Evolutionary conservation across 176 grass and related monocot species (phyloP).

Genomic region (Aegilops speltoides): DNA sequence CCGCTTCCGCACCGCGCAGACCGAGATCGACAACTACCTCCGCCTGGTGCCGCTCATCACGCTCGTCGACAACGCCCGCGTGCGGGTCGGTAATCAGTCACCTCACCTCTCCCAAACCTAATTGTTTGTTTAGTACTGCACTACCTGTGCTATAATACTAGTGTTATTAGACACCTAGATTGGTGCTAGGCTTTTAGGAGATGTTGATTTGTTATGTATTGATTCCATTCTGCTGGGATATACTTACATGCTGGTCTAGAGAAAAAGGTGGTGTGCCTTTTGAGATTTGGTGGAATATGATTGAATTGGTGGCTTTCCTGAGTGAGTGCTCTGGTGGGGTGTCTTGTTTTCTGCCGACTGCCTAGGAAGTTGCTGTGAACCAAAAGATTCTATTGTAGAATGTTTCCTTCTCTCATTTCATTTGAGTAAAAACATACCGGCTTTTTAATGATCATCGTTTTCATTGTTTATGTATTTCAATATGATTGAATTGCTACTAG

Average conservation of each 20-base stretch:
- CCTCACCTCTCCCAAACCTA: neutral
- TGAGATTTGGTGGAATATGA: conserved; percentile 10
- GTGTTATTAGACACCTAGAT: neutral
- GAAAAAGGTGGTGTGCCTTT: conserved; percentile 26
- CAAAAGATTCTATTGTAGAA: conserved; percentile 14
- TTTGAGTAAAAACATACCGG: neutral
- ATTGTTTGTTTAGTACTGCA: neutral
- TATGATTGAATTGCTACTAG: neutral
- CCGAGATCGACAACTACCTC: conserved; percentile 91
- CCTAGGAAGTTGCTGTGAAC: conserved; percentile 4
- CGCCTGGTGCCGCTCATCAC: conserved; percentile 87
- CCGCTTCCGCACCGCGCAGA: conserved; percentile 82
- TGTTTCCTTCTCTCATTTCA: neutral
- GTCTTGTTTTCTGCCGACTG: conserved; percentile 32
- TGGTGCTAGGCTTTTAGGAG: conserved; percentile 29
- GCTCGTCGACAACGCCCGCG: conserved; percentile 78
- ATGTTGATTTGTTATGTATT: neutral
- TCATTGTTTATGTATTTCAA: neutral
- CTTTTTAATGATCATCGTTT: conserved; percentile 17
- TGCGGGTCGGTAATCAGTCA: conserved; percentile 51
- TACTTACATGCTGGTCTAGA: conserved; percentile 18
- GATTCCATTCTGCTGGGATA: conserved; percentile 8
- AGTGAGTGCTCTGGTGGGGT: conserved; percentile 18
- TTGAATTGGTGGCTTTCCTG: conserved; percentile 23
- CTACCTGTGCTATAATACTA: neutral